Percentiles rank a stretch among this genome's conserved stretches.
phyloP scores from a whole-genome alignment of 148 eudicot species.

The Rhododendron henanense region DNA sequence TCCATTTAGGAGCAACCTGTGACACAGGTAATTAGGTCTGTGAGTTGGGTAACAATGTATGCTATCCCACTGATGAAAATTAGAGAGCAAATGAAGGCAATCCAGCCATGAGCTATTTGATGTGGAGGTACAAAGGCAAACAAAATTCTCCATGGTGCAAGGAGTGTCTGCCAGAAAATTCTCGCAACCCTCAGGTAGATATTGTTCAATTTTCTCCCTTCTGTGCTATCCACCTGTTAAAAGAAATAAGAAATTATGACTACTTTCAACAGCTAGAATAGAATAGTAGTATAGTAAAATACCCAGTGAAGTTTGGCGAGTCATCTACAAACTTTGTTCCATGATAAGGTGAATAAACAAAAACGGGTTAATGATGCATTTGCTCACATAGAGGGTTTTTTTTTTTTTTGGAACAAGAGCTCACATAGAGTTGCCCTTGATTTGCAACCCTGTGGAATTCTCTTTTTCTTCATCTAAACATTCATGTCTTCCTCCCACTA shows the following conservation, averaged over 20 bases:
- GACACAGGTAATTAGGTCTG: slow-evolving; percentile 82
- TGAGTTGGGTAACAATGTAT: slow-evolving; percentile 63
- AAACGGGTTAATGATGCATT: background rate
- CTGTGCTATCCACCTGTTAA: slow-evolving; percentile 49
- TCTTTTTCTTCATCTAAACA: background rate
- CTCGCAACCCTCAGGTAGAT: slow-evolving; percentile 26
- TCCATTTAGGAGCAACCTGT: slow-evolving; percentile 49
- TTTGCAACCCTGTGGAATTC: background rate
- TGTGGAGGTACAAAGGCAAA: slow-evolving; percentile 85
- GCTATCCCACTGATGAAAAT: slow-evolving; percentile 77
- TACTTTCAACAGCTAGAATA: background rate
- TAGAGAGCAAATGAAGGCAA: slow-evolving; percentile 75
- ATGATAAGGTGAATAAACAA: background rate
- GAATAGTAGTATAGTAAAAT: background rate
- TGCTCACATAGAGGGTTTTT: background rate
- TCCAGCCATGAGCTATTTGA: slow-evolving; percentile 85
- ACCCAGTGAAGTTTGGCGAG: background rate
- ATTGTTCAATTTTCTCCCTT: slow-evolving; percentile 36
- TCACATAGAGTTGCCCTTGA: background rate
- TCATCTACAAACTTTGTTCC: background rate
- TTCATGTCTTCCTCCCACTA: background rate
- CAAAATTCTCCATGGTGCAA: slow-evolving; percentile 69
- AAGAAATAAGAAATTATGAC: slow-evolving; percentile 11
- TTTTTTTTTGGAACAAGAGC: too few relatives aligned
- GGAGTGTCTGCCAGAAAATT: slow-evolving; percentile 51